Percentiles rank a stretch among this genome's conserved stretches.
Conservation (phyloP, 2,329 filamentous ascomycete species). For the Neofusicoccum cordaticola region DNA sequence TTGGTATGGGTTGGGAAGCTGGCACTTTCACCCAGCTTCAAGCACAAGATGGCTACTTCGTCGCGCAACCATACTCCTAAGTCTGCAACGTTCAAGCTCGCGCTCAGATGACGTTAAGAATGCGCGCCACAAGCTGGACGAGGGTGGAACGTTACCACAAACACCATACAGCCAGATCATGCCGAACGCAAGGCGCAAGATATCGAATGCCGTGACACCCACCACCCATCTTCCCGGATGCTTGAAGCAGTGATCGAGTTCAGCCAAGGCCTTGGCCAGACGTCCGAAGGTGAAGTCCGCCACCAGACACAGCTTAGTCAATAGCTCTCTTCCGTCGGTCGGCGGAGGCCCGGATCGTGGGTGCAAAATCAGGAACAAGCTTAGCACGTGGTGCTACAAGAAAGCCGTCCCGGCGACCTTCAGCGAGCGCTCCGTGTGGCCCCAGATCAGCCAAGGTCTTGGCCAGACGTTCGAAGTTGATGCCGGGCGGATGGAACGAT, state of each 20-base stretch:
- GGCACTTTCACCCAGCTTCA: no score
- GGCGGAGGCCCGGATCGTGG: background rate
- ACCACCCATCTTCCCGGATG: background rate
- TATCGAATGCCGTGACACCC: conserved; percentile 1
- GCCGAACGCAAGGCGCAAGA: background rate
- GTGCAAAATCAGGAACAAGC: no score
- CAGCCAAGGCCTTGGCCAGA: conserved; percentile 13
- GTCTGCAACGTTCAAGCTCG: no score
- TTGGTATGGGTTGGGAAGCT: no score
- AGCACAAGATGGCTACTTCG: no score
- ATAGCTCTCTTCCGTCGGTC: background rate
- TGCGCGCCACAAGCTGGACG: no score
- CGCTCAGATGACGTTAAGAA: no score
- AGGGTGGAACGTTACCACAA: background rate
- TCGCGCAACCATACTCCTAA: no score
- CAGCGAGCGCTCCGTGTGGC: background rate
- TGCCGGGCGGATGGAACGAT: background rate
- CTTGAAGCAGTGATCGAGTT: background rate
- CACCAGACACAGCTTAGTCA: background rate
- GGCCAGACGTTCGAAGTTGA: conserved; percentile 10
- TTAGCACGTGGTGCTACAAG: conserved; percentile 1
- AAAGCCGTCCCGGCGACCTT: background rate
- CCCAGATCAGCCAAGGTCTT: conserved; percentile 11
- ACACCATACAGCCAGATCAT: background rate
- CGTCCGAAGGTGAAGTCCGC: background rate